phyloP scores from a whole-genome alignment of 495 filamentous ascomycete genomes.

The Pyronema omphalodes region DNA sequence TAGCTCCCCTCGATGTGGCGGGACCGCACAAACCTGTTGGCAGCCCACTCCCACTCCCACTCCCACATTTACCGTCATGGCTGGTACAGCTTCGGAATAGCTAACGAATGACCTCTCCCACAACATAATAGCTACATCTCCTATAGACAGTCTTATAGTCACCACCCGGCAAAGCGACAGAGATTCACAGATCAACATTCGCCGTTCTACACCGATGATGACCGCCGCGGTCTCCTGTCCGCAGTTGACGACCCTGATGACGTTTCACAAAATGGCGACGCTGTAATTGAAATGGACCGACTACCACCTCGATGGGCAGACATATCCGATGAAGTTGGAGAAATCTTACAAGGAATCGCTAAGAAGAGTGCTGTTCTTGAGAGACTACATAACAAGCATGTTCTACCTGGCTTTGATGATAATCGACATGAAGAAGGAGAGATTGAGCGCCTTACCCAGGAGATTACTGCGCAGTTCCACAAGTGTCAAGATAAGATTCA shows the following conservation, averaged over 20 bases:
- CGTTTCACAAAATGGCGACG: slow-evolving; percentile 42
- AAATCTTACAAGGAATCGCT: slow-evolving; percentile 61
- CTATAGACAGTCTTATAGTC: slow-evolving; percentile 93
- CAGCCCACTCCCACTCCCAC: slow-evolving; percentile 3
- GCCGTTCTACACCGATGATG: slow-evolving; percentile 43
- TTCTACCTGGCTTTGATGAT: slow-evolving; percentile 90
- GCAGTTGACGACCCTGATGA: slow-evolving; percentile 62
- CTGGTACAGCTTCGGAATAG: slow-evolving; percentile 3
- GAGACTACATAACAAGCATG: slow-evolving; percentile 88
- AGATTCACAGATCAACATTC: slow-evolving; percentile 39
- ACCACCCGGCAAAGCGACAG: slow-evolving; percentile 76
- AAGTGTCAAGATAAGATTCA: slow-evolving; percentile 75
- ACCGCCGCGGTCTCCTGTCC: slow-evolving; percentile 77
- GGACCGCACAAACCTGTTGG: slow-evolving; percentile 94
- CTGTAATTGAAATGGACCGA: slow-evolving; percentile 95
- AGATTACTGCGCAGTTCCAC: slow-evolving; percentile 76
- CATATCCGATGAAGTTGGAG: slow-evolving; percentile 80
- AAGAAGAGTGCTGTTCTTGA: slow-evolving; percentile 69
- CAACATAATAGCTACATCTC: slow-evolving; percentile 61
- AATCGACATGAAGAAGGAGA: slow-evolving; percentile 75
- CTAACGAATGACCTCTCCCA: slow-evolving; percentile 3
- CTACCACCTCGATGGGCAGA: slow-evolving; percentile 92
- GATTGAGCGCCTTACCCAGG: slow-evolving; percentile 78
- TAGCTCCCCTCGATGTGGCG: slow-evolving; percentile 50
- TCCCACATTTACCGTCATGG: slow-evolving; percentile 3